Percentiles rank a stretch among this genome's conserved stretches.
Evolutionary conservation across 345 rosid species (phyloP).

Genomic region (Brassica rapa): DNA sequence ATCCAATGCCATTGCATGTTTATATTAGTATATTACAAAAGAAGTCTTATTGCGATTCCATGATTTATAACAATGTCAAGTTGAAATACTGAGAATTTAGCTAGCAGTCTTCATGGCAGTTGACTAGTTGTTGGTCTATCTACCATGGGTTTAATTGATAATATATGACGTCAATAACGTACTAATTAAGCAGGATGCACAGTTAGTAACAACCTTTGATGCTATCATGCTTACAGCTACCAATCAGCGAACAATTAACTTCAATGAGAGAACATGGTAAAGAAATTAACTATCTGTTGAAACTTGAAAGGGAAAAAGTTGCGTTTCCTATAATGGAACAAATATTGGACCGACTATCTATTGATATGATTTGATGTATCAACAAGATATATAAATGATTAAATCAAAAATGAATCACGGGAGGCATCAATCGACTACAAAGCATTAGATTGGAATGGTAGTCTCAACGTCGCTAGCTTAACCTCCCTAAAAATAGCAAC

Average conservation of each 20-base stretch:
- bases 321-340: constrained; percentile 32
- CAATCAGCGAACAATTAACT: constrained; percentile 9
- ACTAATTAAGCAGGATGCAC: constrained; percentile 16
- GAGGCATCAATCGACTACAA: not conserved
- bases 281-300: constrained; percentile 2
- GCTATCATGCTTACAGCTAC: constrained; percentile 2
- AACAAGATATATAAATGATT: constrained; percentile 15
- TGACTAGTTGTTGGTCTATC: constrained; percentile 14
- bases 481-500: not conserved
- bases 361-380: constrained; percentile 39
- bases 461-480: not conserved
- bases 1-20: not conserved
- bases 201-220: not conserved
- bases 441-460: constrained; percentile 19
- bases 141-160: not conserved
- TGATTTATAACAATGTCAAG: not conserved
- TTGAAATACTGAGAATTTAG: not conserved
- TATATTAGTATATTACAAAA: not conserved
- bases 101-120: not conserved
- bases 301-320: constrained; percentile 12
- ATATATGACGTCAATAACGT: constrained; percentile 14
- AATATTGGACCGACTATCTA: constrained; percentile 22
- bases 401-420: constrained; percentile 30
- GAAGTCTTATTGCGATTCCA: not conserved
- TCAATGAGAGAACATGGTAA: not conserved